These are phyloP conservation scores for Solanum neorickii DNA, from an alignment of 257 asterid species.

Conservation along the genomic window DNA sequence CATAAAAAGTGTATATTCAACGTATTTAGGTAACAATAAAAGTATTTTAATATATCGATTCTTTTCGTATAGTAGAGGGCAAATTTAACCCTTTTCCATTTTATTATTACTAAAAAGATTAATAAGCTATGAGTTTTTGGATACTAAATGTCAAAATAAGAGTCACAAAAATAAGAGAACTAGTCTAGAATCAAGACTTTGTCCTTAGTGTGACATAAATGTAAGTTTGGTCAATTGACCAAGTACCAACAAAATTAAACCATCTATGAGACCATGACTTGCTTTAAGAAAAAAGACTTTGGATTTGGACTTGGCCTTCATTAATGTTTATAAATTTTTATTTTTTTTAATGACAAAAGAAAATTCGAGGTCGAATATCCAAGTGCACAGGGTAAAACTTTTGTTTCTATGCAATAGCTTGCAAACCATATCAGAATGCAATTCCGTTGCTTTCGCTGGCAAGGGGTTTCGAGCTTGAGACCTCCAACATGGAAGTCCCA, in stretches of 20 bases:
- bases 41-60: background rate
- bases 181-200: background rate
- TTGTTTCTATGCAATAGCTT: no score
- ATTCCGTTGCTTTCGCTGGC: no score
- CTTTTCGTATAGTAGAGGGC: no score
- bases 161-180: background rate
- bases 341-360: no score
- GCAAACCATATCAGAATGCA: no score
- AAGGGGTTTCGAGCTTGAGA: no score
- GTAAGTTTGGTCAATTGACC: conserved; percentile 4
- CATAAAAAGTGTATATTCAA: background rate
- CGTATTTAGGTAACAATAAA: background rate
- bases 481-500: no score
- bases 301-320: background rate
- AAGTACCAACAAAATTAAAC: background rate
- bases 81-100: background rate
- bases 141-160: background rate
- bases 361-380: rapidly evolving
- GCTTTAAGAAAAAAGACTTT: background rate
- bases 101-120: no score
- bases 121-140: background rate
- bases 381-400: no score
- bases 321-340: background rate
- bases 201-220: background rate
- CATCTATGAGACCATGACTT: background rate